Evolutionary conservation across 331 rosid species (phyloP), one percentile per base, ranked within the genome.

Genomic region (Cydonia oblonga): DNA sequence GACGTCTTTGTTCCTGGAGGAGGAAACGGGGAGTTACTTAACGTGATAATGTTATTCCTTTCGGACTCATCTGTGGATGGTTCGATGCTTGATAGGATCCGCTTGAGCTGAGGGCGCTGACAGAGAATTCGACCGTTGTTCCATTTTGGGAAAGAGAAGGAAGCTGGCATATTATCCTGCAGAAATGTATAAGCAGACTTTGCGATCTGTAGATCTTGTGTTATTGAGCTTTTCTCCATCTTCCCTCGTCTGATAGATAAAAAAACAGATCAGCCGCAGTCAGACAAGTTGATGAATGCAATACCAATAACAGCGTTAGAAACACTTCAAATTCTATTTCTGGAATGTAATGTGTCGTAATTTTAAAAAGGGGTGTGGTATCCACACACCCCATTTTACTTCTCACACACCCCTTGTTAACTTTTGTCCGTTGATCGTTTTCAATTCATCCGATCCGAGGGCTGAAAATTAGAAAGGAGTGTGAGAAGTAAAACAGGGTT

Each of bases 111-210:
- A 78, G 90, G 71, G 52, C 82, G 83, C 76, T 61, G 92, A 79
- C 98, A 92, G 81, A 90, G 70, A 75, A 90, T 83, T 79, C 96
- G 90, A 66, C 96, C 92, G 61, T 79, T 85, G 87, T 87, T 92
- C 96, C 98, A 92, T 51, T 77, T 70, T 7, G 96, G 87, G 83
- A 90, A 92, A 42, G 67, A 62, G 61, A 92, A 90, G 71, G 87
- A 84, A 0, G 87, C 76, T 19, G 84, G 63, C 64, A 79, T 81
- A 35, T 80, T 85, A 68, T 87, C 96, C 81, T 84, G 89, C 59
- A 92, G 83, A 81, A 90, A 87, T 46, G 86, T 82, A 74, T 81
- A 82, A 28, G 87, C 91, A 68, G 91, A 86, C 86, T 85, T 92
- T 59, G 96, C 85, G 1, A 90, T 67, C 1, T 88, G 96, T 42